Evolutionary conservation across 257 asterid genomes (phyloP).

Genomic region (Coffea eugenioides): DNA sequence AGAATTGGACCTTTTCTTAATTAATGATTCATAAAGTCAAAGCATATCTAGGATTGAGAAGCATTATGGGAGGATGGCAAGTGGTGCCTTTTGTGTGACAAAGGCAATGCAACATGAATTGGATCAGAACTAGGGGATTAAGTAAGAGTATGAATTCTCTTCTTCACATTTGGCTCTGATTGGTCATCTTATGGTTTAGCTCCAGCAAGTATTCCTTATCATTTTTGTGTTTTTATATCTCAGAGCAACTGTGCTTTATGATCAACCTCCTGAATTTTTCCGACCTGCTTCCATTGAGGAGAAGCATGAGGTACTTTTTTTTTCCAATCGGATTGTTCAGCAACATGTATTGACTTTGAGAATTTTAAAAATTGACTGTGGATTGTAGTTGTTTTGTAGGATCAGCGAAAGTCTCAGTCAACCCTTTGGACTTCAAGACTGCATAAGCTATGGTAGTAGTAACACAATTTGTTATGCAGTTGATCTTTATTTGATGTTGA

Average conservation of each 20-base stretch:
- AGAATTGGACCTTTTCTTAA: constrained; percentile 9
- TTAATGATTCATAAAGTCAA: constrained; percentile 18
- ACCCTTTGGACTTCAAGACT: constrained; percentile 65
- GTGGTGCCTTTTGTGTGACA: constrained; percentile 94
- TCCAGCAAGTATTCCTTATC: constrained; percentile 14
- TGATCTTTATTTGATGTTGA: constrained; percentile 16
- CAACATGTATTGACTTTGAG: constrained; percentile 18
- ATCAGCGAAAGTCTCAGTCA: constrained; percentile 51
- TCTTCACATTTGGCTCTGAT: neutral
- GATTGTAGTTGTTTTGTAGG: constrained; percentile 80
- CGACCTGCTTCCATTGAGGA: constrained; percentile 70
- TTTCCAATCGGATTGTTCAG: constrained; percentile 22
- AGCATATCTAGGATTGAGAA: constrained; percentile 76
- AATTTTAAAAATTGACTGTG: constrained; percentile 29
- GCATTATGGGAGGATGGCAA: constrained; percentile 80
- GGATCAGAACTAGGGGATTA: constrained; percentile 88
- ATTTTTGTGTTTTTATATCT: constrained; percentile 17
- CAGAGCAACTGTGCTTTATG: constrained; percentile 91
- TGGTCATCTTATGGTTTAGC: constrained; percentile 8
- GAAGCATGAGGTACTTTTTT: constrained; percentile 61
- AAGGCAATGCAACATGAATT: constrained; percentile 97
- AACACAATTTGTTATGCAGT: constrained; percentile 14
- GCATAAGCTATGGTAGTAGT: constrained; percentile 67
- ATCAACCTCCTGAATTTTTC: constrained; percentile 95
- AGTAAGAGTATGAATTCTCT: constrained; percentile 45